phyloP scores from a whole-genome alignment of 805 yeast species.

The Wickerhamiella nectarea region DNA sequence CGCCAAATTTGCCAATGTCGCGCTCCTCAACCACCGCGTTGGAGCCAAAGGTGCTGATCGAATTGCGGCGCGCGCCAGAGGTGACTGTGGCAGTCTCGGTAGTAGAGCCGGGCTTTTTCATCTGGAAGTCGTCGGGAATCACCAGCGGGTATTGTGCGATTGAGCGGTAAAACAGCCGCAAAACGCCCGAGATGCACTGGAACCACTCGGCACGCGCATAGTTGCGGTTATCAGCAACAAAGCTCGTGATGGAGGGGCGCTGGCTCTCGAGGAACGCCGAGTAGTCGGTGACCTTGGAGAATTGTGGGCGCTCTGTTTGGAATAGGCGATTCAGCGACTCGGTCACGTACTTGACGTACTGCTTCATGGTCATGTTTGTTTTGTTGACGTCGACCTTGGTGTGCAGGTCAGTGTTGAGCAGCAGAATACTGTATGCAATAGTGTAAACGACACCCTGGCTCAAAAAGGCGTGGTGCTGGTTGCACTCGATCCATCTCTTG shows the following conservation, averaged over 20 bases:
- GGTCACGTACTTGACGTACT: constrained; percentile 38
- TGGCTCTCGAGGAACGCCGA: constrained; percentile 12
- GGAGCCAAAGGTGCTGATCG: constrained; percentile 9
- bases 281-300: constrained; percentile 11
- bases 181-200: constrained; percentile 8
- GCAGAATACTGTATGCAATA: constrained; percentile 53
- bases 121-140: constrained; percentile 9
- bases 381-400: constrained; percentile 30
- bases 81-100: neutral
- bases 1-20: constrained; percentile 19
- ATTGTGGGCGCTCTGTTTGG: constrained; percentile 4
- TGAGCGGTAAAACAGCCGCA: constrained; percentile 8
- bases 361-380: constrained; percentile 29
- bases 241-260: constrained; percentile 11
- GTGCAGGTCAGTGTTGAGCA: constrained; percentile 67
- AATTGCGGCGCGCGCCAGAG: constrained; percentile 16
- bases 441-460: constrained; percentile 51
- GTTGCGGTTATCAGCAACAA: constrained; percentile 13
- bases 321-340: constrained; percentile 31
- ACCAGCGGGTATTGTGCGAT: constrained; percentile 10
- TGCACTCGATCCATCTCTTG: constrained; percentile 41
- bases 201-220: constrained; percentile 10
- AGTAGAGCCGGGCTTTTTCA: neutral
- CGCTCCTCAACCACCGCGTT: constrained; percentile 10
- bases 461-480: constrained; percentile 36